Percentiles rank a stretch among this genome's conserved stretches.
Evolutionary conservation across 331 rosid genomes (phyloP).

Genomic region (Arachis monticola): DNA sequence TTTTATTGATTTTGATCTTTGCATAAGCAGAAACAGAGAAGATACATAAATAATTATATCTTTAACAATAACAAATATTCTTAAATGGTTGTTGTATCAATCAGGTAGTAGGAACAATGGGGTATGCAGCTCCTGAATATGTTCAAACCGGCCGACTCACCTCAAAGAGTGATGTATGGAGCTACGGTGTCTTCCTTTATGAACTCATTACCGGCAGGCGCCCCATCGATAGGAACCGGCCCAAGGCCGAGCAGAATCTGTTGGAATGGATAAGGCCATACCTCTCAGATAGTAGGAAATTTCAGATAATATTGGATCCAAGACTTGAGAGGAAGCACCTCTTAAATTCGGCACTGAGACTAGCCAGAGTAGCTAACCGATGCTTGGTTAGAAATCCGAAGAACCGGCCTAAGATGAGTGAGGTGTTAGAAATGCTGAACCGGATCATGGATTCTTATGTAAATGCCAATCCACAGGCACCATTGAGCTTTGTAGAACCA

Average conservation of each 20-base stretch:
- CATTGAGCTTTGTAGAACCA: conserved; percentile 52
- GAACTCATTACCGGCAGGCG: conserved; percentile 94
- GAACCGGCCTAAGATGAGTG: conserved; percentile 97
- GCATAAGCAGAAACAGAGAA: background rate
- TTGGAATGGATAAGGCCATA: conserved; percentile 95
- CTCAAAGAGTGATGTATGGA: conserved; percentile 90
- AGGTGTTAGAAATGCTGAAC: conserved; percentile 79
- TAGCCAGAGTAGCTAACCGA: conserved; percentile 76
- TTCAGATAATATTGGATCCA: conserved; percentile 82
- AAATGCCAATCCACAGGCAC: conserved; percentile 48
- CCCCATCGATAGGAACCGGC: conserved; percentile 86
- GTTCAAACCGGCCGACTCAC: conserved; percentile 90
- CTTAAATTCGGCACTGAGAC: conserved; percentile 70
- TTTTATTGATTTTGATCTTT: conserved; percentile 8
- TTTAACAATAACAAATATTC: conserved; percentile 16
- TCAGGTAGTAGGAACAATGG: conserved; percentile 96
- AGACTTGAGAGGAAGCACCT: conserved; percentile 78
- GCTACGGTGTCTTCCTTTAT: conserved; percentile 94
- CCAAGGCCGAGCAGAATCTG: conserved; percentile 94
- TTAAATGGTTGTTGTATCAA: conserved; percentile 41
- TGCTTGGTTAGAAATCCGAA: conserved; percentile 83
- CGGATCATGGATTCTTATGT: conserved; percentile 53
- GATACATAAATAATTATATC: background rate
- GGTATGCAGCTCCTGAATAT: conserved; percentile 98
- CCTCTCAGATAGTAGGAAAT: conserved; percentile 75